A percentile compares a stretch with the other conserved stretches of the same genome.
These are phyloP conservation scores for Clitopilus hobsonii DNA, from an alignment of 768 basidiomycete genomes.

Conservation along the genomic window DNA sequence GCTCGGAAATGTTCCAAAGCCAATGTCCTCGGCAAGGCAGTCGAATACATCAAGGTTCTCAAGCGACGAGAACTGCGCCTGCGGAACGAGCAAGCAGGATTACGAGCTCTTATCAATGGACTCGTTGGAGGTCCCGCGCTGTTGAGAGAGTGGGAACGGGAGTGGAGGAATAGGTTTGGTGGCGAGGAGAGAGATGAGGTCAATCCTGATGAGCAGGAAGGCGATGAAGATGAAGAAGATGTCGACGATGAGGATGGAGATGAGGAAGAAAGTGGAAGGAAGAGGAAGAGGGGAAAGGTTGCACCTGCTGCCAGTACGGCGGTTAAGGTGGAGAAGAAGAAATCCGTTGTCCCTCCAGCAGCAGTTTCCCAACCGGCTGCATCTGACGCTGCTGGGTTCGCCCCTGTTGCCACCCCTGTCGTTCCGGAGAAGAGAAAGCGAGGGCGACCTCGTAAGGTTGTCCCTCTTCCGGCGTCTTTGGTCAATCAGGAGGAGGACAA, in stretches of 20 bases:
- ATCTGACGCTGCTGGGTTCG: background rate
- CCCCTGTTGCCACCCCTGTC: background rate
- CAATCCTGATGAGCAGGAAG: constrained; percentile 48
- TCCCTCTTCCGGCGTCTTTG: constrained; percentile 36
- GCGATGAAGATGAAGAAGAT: constrained; percentile 54
- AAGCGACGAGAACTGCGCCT: constrained; percentile 74
- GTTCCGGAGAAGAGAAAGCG: constrained; percentile 79
- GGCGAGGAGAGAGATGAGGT: constrained; percentile 72
- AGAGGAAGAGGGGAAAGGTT: constrained; percentile 60
- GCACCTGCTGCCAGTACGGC: constrained; percentile 11
- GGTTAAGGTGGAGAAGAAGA: constrained; percentile 38
- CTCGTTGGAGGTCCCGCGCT: constrained; percentile 73
- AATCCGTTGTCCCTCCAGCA: constrained; percentile 20
- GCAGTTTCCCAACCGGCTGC: background rate
- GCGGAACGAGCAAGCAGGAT: constrained; percentile 68
- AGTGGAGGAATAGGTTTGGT: constrained; percentile 72
- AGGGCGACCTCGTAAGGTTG: constrained; percentile 74
- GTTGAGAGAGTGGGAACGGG: constrained; percentile 69
- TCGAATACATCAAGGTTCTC: constrained; percentile 86
- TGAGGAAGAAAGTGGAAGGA: constrained; percentile 36
- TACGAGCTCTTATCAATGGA: constrained; percentile 62
- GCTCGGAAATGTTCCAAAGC: constrained; percentile 90
- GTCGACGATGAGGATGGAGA: constrained; percentile 50
- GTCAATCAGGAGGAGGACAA: background rate
- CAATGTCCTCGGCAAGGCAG: constrained; percentile 84